Conservation (phyloP, 2,329 filamentous ascomycete genomes). For the Dendrostoma leiphaemia region DNA sequence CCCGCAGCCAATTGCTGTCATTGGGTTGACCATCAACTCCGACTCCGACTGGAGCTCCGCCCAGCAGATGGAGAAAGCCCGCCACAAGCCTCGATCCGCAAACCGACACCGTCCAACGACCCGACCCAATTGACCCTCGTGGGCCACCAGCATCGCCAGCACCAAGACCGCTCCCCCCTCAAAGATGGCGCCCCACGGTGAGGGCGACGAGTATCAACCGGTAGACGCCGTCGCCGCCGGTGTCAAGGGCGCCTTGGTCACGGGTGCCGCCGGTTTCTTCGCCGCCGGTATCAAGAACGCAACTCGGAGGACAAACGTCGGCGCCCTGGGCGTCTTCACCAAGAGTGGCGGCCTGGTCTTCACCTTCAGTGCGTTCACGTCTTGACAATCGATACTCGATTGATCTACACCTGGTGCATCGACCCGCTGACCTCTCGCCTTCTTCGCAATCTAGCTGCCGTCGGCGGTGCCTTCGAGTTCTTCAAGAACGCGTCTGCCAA, state of each 20-base stretch:
- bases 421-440: constrained; percentile 12
- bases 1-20: constrained; percentile 5
- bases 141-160: background rate
- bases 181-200: constrained; percentile 31
- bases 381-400: background rate
- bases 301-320: constrained; percentile 77
- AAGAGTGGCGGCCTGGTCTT: constrained; percentile 71
- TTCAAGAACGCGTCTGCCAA: constrained; percentile 75
- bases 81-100: constrained; percentile 9
- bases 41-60: constrained; percentile 8
- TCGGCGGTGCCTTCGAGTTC: constrained; percentile 77
- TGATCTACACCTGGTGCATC: background rate
- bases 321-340: constrained; percentile 77
- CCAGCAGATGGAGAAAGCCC: constrained; percentile 1
- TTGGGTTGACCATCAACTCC: background rate
- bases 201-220: constrained; percentile 32
- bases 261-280: constrained; percentile 57
- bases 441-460: constrained; percentile 52
- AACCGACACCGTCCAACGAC: constrained; percentile 6
- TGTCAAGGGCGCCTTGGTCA: constrained; percentile 52
- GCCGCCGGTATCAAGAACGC: constrained; percentile 72
- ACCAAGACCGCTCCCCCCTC: background rate
- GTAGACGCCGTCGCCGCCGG: constrained; percentile 58
- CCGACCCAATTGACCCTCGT: constrained; percentile 1
- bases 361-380: constrained; percentile 56